phyloP scores from a whole-genome alignment of 768 basidiomycete species.

The Rhodocollybia butyracea region DNA sequence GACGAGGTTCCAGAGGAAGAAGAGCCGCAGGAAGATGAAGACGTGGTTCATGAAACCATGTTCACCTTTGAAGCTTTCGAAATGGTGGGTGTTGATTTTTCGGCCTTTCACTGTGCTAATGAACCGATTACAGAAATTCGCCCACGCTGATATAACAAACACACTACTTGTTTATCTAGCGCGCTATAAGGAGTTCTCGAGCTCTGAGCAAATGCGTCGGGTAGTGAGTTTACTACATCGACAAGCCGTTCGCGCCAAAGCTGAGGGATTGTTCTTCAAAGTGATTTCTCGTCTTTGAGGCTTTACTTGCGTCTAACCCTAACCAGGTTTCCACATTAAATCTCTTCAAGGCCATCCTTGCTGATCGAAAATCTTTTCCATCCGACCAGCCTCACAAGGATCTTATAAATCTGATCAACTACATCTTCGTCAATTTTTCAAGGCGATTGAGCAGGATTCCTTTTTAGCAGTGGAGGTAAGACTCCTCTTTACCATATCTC shows the following conservation, averaged over 20 bases:
- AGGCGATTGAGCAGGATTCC: slow-evolving; percentile 76
- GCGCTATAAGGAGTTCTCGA: slow-evolving; percentile 78
- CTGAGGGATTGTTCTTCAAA: slow-evolving; percentile 95
- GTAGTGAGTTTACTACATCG: slow-evolving; percentile 88
- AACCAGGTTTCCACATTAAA: slow-evolving; percentile 87
- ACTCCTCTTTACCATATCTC: slow-evolving; percentile 14
- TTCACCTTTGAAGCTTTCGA: slow-evolving; percentile 94
- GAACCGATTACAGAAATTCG: slow-evolving; percentile 71
- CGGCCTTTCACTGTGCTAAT: neutral
- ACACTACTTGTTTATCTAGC: slow-evolving; percentile 82
- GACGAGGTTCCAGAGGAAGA: slow-evolving; percentile 70
- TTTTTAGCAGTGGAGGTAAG: slow-evolving; percentile 88
- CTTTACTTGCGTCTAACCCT: neutral
- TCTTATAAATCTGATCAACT: slow-evolving; percentile 80
- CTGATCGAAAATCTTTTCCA: slow-evolving; percentile 76
- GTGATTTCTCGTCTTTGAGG: slow-evolving; percentile 33
- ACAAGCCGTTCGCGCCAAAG: slow-evolving; percentile 86
- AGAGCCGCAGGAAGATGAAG: slow-evolving; percentile 61
- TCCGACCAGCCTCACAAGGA: slow-evolving; percentile 80
- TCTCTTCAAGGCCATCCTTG: slow-evolving; percentile 84
- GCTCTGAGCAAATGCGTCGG: slow-evolving; percentile 83
- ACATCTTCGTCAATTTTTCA: slow-evolving; percentile 93
- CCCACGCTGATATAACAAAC: slow-evolving; percentile 77
- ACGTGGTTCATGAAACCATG: slow-evolving; percentile 74
- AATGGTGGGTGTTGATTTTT: slow-evolving; percentile 49